Conservation (phyloP, 2,329 filamentous ascomycete genomes). For the Zymoseptoria crescenta region DNA sequence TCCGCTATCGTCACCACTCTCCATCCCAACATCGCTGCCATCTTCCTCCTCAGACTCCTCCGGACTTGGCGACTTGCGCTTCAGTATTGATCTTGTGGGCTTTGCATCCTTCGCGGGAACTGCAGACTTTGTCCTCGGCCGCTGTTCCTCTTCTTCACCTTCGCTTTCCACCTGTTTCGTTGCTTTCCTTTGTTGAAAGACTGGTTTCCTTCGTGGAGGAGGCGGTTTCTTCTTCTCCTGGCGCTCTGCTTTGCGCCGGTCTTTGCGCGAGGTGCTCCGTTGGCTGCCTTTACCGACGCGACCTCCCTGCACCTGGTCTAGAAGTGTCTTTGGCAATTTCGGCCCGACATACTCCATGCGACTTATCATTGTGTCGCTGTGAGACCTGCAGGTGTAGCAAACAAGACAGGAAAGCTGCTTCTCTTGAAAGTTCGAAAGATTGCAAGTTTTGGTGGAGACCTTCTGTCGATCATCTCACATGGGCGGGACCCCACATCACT, state of each 20-base stretch:
- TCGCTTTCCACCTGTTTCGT: neutral
- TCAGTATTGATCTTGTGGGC: slow-evolving; percentile 7
- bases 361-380: slow-evolving; percentile 16
- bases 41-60: slow-evolving; percentile 30
- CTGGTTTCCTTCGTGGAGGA: neutral
- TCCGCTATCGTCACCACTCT: slow-evolving; percentile 8
- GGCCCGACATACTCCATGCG: slow-evolving; percentile 27
- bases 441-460: neutral
- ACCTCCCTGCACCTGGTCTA: slow-evolving; percentile 34
- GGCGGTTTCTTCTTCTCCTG: slow-evolving; percentile 49
- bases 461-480: neutral
- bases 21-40: slow-evolving; percentile 24
- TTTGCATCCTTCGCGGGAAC: neutral
- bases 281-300: slow-evolving; percentile 15
- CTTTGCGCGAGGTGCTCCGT: slow-evolving; percentile 24
- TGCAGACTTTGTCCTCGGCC: neutral
- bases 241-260: slow-evolving; percentile 57
- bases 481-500: neutral
- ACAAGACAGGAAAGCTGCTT: neutral
- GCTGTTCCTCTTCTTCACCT: neutral
- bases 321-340: slow-evolving; percentile 40
- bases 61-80: slow-evolving; percentile 13
- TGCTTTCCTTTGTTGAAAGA: neutral
- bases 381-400: neutral
- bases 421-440: neutral